A percentile compares a stretch with the other conserved stretches of the same genome.
phyloP scores from a whole-genome alignment of 129 eudicot species.

The Rutidosis leptorrhynchoides region DNA sequence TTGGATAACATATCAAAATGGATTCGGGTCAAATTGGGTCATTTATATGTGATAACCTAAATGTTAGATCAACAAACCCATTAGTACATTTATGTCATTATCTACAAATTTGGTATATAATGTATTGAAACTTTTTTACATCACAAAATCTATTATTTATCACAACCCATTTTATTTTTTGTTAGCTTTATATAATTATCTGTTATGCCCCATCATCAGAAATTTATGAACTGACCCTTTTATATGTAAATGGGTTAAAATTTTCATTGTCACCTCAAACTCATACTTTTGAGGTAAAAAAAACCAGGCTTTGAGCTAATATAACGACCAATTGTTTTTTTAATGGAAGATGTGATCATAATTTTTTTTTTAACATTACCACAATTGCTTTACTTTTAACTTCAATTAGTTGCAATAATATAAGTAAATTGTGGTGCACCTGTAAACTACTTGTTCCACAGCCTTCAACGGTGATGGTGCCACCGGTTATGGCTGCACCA shows the following conservation, averaged over 20 bases:
- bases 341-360: not conserved
- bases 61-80: not conserved
- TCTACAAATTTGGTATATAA: not conserved
- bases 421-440: conserved; percentile 35
- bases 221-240: not conserved
- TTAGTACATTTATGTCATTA: not conserved
- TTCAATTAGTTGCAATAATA: not conserved
- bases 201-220: not conserved
- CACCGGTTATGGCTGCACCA: conserved; percentile 97
- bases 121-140: not conserved
- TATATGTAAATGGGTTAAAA: not conserved
- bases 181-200: not conserved
- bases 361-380: not conserved
- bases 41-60: not conserved
- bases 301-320: not conserved
- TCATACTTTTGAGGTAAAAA: conserved; percentile 14
- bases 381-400: not conserved
- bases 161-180: not conserved
- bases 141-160: not conserved
- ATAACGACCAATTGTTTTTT: not conserved
- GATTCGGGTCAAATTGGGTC: not conserved
- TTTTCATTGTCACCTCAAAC: not conserved
- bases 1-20: conserved; percentile 9
- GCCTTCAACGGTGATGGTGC: conserved; percentile 94
- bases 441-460: conserved; percentile 97